These are phyloP conservation scores for Amyloporia xantha DNA, from an alignment of 768 basidiomycete genomes.

Conservation along the genomic window DNA sequence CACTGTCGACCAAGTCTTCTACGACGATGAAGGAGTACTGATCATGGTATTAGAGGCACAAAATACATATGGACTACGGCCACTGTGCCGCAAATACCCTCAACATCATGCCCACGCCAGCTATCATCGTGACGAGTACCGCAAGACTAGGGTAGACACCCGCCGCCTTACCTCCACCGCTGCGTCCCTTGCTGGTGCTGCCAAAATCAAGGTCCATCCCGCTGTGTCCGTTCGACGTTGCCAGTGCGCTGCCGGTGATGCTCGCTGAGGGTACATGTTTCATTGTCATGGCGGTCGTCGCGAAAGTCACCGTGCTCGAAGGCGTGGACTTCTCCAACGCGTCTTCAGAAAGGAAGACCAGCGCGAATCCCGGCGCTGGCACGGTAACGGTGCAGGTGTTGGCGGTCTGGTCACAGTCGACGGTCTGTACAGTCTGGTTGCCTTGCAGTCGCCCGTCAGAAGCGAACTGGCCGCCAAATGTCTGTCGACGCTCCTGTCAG, in stretches of 20 bases:
- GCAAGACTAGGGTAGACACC: background rate
- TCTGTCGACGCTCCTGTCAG: constrained; percentile 11
- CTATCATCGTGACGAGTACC: constrained; percentile 1
- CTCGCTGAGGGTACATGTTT: constrained; percentile 50
- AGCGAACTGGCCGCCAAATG: constrained; percentile 28
- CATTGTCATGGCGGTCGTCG: constrained; percentile 43
- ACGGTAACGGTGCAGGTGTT: constrained; percentile 56
- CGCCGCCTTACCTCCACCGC: constrained; percentile 5
- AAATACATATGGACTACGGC: background rate
- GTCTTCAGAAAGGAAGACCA: constrained; percentile 58
- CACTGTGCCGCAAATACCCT: background rate
- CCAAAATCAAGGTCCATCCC: constrained; percentile 28
- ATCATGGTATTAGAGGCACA: background rate
- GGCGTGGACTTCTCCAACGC: constrained; percentile 31
- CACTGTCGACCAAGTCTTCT: background rate
- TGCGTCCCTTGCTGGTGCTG: constrained; percentile 20
- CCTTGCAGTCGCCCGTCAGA: constrained; percentile 36
- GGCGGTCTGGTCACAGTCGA: constrained; percentile 32
- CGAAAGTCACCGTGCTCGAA: constrained; percentile 39
- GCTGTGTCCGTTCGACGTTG: constrained; percentile 57
- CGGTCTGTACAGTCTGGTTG: constrained; percentile 25
- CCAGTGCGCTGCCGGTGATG: constrained; percentile 45
- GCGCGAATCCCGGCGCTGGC: constrained; percentile 65
- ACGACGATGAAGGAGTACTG: background rate
- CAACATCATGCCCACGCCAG: background rate